Percentiles rank a stretch among this genome's conserved stretches.
phyloP scores from a whole-genome alignment of 106 monocot genomes.

The Allium cepa region DNA sequence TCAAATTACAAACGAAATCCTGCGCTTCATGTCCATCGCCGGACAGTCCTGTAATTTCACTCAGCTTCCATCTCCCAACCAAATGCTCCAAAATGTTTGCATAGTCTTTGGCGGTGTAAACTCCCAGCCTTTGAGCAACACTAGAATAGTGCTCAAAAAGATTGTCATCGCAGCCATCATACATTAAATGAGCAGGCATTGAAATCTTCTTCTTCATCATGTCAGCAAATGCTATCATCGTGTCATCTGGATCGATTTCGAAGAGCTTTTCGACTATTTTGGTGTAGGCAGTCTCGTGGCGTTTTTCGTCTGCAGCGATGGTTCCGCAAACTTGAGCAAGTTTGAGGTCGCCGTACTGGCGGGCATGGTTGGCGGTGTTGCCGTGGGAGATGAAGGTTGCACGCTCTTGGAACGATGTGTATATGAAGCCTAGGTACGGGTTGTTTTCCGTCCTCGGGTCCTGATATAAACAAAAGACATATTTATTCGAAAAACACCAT shows the following conservation, averaged over 20 bases:
- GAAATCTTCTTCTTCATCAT: slow-evolving; percentile 23
- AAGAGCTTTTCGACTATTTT: slow-evolving; percentile 24
- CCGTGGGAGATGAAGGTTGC: slow-evolving; percentile 27
- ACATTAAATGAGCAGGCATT: slow-evolving; percentile 16
- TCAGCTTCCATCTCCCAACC: slow-evolving; percentile 11
- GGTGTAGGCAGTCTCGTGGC: slow-evolving; percentile 20
- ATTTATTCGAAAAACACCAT: no score
- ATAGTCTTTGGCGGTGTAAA: slow-evolving; percentile 10
- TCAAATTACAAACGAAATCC: slow-evolving; percentile 13
- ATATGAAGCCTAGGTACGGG: slow-evolving; percentile 23
- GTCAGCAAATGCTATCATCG: slow-evolving; percentile 19
- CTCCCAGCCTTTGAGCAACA: slow-evolving; percentile 9
- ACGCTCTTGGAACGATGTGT: slow-evolving; percentile 20
- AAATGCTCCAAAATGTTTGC: slow-evolving; percentile 9
- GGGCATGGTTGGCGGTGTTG: slow-evolving; percentile 19
- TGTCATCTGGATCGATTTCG: slow-evolving; percentile 20
- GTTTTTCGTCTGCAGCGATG: slow-evolving; percentile 26
- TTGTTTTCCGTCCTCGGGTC: slow-evolving; percentile 13
- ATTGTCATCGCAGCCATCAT: slow-evolving; percentile 7
- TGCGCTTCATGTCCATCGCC: slow-evolving; percentile 7
- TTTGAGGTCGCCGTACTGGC: slow-evolving; percentile 12
- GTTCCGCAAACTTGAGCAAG: slow-evolving; percentile 18
- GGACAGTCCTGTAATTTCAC: slow-evolving; percentile 1
- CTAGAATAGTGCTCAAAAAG: slow-evolving; percentile 9
- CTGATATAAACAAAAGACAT: neutral